phyloP scores from a whole-genome alignment of 192 early-diverging fungal species.

The Gamsiella multidivaricata region DNA sequence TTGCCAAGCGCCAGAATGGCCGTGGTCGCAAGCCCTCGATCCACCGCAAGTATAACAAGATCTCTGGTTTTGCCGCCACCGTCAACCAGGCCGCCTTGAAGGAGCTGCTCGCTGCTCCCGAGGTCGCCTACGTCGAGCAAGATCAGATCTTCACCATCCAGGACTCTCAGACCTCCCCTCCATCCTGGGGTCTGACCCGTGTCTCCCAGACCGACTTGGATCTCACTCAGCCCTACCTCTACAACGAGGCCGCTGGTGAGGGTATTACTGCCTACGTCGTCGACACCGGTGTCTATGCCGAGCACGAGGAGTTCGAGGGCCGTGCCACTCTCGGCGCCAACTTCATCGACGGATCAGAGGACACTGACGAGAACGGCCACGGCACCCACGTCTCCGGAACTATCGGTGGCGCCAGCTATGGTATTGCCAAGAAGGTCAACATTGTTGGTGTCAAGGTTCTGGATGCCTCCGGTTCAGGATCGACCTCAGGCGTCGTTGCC shows the following conservation, averaged over 20 bases:
- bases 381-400: constrained; percentile 79
- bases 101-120: constrained; percentile 59
- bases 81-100: constrained; percentile 65
- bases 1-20: constrained; percentile 58
- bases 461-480: constrained; percentile 55
- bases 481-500: constrained; percentile 62
- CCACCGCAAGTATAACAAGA: constrained; percentile 57
- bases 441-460: constrained; percentile 70
- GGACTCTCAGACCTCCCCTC: constrained; percentile 15
- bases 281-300: constrained; percentile 66
- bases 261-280: constrained; percentile 72
- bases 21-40: constrained; percentile 60
- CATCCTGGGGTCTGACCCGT: constrained; percentile 65
- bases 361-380: constrained; percentile 69
- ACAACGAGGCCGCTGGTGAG: constrained; percentile 67
- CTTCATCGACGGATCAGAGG: constrained; percentile 8
- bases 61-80: constrained; percentile 64
- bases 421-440: constrained; percentile 69
- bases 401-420: constrained; percentile 65
- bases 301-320: constrained; percentile 61
- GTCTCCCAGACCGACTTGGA: constrained; percentile 54
- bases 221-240: constrained; percentile 57
- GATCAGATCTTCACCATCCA: constrained; percentile 13
- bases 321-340: constrained; percentile 53
- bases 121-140: constrained; percentile 26